A percentile compares a stretch with the other conserved stretches of the same genome.
Evolutionary conservation across 106 monocot genomes (phyloP).

Genomic region (Dendrobium nobile): DNA sequence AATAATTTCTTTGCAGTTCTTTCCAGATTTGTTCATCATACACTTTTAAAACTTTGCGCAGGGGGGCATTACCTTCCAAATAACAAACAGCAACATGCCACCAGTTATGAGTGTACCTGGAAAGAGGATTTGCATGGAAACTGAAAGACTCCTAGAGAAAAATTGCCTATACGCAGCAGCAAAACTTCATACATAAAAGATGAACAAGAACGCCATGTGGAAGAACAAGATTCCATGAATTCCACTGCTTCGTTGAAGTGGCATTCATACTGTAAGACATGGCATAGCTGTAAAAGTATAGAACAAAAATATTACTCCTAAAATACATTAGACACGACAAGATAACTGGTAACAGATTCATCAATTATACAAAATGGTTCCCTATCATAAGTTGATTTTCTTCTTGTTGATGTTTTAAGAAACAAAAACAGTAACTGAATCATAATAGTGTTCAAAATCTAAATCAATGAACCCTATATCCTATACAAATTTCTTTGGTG

Average conservation of each 20-base stretch:
- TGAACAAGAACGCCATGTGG: constrained; percentile 55
- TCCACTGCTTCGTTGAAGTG: constrained; percentile 73
- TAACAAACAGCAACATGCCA: constrained; percentile 95
- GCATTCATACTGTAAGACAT: constrained; percentile 74
- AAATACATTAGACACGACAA: background rate
- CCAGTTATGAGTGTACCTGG: constrained; percentile 82
- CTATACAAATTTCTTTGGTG: background rate
- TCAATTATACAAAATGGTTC: background rate
- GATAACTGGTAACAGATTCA: background rate
- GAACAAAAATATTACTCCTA: background rate
- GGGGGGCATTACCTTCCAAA: constrained; percentile 69
- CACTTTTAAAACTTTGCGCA: constrained; percentile 54
- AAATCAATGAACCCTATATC: background rate
- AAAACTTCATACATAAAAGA: constrained; percentile 66
- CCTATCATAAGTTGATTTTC: background rate
- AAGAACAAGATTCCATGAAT: constrained; percentile 76
- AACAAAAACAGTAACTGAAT: background rate
- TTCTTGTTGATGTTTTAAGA: background rate
- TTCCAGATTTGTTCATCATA: constrained; percentile 67
- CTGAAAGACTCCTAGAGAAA: background rate
- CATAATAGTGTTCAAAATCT: background rate
- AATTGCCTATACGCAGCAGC: background rate
- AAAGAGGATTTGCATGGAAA: constrained; percentile 4
- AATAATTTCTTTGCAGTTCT: constrained; percentile 54
- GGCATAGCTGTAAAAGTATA: constrained; percentile 54